Evolutionary conservation across 2,329 filamentous ascomycete species (phyloP), one percentile per base, ranked within the genome.

Genomic region (Drechslerella stenobrocha): DNA sequence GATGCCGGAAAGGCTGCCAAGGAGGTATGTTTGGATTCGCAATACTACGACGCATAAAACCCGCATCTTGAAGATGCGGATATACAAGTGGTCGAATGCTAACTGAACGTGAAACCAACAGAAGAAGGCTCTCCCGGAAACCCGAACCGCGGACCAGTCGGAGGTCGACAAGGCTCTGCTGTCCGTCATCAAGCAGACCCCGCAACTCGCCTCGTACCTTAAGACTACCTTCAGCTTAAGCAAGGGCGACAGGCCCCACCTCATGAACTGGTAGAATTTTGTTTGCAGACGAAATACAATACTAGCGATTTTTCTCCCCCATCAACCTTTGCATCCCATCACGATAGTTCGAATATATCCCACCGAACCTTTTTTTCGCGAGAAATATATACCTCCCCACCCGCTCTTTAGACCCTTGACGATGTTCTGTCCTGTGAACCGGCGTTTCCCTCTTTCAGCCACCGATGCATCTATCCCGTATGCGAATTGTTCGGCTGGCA

Each of bases 191-290:
- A 97, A 97, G 89, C 96, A 97, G 87, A 90, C 95, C 80, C 88
- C 90, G 75, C 83, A 92, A 81, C 88, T 98, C 76, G 81, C 86
- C 79, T 89, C 87, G 82, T 98, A 98, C 86, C 89, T 98, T 76
- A 84, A 84, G 78, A 89, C 87, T 81, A 90, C 87, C 79, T 98
- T 98, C 89, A 95, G 89, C 86, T 87, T 98, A 81, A 89, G 92
- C 83, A 96, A 91, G 84, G 93, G 93, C 78, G 92, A 98, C 85
- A 91, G 92, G 87, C 93, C 93, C 82, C 93, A 98, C 83, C 89
- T 95, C 87, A 97, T 98, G 93, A 89, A 89, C 82, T 98, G 92
- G 86, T 98, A 96, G 82, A 85, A 75, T 57, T 69, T 50, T 55
- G 40, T 40, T 23, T 20, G 11, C 32, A 60, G 50, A 67, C 48